A percentile compares a stretch with the other conserved stretches of the same genome.
Evolutionary conservation across 805 yeast species (phyloP).

Genomic region (Wickerhamiella kazuoi): DNA sequence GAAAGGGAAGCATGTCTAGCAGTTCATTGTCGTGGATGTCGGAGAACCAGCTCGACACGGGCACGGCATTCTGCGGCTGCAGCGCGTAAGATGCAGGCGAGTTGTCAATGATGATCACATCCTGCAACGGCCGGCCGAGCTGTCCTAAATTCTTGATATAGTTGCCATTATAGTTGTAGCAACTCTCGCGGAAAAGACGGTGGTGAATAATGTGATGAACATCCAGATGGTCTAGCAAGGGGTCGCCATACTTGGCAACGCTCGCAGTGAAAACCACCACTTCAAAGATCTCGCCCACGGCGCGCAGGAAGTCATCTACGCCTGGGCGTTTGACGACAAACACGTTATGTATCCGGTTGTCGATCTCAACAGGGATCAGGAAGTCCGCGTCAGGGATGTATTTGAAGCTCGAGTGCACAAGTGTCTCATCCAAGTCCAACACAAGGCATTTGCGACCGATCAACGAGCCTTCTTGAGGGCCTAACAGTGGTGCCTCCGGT

Average conservation of each 20-base stretch:
- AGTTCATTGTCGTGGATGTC: slow-evolving; percentile 95
- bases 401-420: slow-evolving; percentile 90
- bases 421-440: slow-evolving; percentile 85
- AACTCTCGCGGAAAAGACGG: slow-evolving; percentile 82
- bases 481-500: slow-evolving; percentile 27
- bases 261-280: slow-evolving; percentile 96
- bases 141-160: slow-evolving; percentile 87
- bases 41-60: slow-evolving; percentile 95
- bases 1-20: slow-evolving; percentile 73
- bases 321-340: slow-evolving; percentile 97
- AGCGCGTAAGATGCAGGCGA: slow-evolving; percentile 96
- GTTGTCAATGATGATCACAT: slow-evolving; percentile 80
- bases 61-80: slow-evolving; percentile 96
- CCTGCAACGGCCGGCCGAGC: slow-evolving; percentile 78
- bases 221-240: slow-evolving; percentile 77
- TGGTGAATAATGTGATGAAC: slow-evolving; percentile 63
- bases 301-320: slow-evolving; percentile 75
- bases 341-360: slow-evolving; percentile 78
- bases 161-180: slow-evolving; percentile 85
- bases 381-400: slow-evolving; percentile 85
- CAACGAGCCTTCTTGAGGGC: slow-evolving; percentile 33
- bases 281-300: slow-evolving; percentile 75
- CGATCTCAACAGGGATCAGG: slow-evolving; percentile 94
- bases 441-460: slow-evolving; percentile 67
- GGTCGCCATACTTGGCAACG: slow-evolving; percentile 91